Evolutionary conservation across 2,329 filamentous ascomycete species (phyloP), one percentile per base, ranked within the genome.

Genomic region (Calonectria fujianensis): DNA sequence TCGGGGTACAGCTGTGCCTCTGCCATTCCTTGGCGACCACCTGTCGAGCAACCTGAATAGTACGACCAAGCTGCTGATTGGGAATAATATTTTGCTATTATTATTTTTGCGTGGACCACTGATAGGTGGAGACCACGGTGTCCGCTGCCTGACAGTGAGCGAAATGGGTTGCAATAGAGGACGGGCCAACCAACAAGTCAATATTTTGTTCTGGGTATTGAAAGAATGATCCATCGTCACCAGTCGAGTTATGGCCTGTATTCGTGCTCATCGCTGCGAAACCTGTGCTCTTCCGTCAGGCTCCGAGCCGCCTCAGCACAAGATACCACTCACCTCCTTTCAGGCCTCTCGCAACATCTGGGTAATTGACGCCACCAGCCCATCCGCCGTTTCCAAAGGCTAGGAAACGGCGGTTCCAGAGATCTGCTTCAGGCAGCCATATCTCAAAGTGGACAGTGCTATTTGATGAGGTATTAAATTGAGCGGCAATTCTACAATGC

Each of bases 21-120:
- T 13, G 61, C 61, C 61, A 65, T 65, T 18, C 61, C 61, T 65
- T 65, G 61, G 31, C 61, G 61, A 7, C 61, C 61, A 11, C 61
- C 61, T 6, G 61, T 65, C 1, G 61, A 65, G 27, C 61, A 50
- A 1, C 61, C 41, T 1, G 61, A 65, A 35, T 50, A 65, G 18
- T 65, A 50, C n/a, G 61, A 65, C 61, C 61, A 65, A n/a, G 61
- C 37, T 3, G 29, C 41, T 7, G 61, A 24, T 16, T 65, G 27
- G 9, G 61, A 65, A 20, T 65, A 65, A 18, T 50, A 65, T 27
- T 32, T 24, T 31, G 39, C 27, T 7, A 65, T 50, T 31, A 65
- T 65, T 32, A 10, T 31, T 18, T 64, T 64, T 24, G 61, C 50
- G 8, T 65, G 20, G 3, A 65, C 27, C 13, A 65, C 61, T 13